Conservation (phyloP, 75 land plant genomes). For the Pinus tabuliformis region DNA sequence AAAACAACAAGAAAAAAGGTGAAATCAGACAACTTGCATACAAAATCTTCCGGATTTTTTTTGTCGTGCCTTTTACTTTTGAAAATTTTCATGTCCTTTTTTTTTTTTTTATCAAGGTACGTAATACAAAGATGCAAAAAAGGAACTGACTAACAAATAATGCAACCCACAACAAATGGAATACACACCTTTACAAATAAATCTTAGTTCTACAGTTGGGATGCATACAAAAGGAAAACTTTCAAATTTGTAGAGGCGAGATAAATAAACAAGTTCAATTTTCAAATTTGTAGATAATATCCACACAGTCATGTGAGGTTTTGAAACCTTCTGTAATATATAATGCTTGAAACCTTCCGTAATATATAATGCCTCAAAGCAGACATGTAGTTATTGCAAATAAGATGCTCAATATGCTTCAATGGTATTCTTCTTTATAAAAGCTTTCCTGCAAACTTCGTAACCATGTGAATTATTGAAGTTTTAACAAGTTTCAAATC, state of each 20-base stretch:
- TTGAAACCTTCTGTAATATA: not conserved
- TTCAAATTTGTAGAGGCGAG: no score
- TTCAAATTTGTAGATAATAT: not conserved
- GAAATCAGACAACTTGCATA: no score
- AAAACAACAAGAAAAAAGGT: no score
- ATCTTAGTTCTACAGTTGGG: no score
- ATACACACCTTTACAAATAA: not conserved
- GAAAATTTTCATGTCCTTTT: no score
- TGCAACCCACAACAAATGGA: not conserved
- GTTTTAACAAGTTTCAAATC: no score
- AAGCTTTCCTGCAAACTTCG: no score
- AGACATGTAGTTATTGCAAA: not conserved
- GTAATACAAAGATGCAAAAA: not conserved
- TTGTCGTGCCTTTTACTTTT: no score
- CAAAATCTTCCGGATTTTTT: no score
- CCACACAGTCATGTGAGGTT: not conserved
- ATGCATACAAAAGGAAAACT: no score
- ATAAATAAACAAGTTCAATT: not conserved
- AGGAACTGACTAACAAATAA: not conserved
- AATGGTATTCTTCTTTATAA: not conserved
- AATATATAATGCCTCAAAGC: not conserved
- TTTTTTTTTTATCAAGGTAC: no score
- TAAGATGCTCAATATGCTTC: not conserved
- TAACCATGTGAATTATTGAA: no score
- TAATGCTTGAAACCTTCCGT: not conserved